Base-by-base conservation (phyloP, 306 rosid species). In the Abrus precatorius region DNA sequence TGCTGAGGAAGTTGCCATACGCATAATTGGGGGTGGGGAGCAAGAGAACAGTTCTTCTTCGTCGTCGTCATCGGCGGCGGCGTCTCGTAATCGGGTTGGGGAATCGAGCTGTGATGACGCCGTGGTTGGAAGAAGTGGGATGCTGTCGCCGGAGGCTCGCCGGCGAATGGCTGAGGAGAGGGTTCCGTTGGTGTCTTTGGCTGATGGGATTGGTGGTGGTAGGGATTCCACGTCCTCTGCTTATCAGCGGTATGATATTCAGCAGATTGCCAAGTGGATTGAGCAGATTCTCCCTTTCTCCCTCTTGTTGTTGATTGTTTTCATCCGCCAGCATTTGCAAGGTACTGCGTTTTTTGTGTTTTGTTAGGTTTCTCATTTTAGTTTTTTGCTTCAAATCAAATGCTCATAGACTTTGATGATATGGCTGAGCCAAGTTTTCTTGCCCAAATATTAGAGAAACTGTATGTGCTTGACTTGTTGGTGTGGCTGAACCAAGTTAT, bases 241-340 rank as follows among this genome's bases (percentile, higher is more conserved):
- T 2, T 33, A 72, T n/a, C 53, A 53, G 79, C 84, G 92, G 82
- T 80, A 89, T 50, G 95, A 95, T 81, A 76, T 91, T 82, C 99
- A 91, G 81, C 93, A 82, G 81, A 72, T 89, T 65, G 98, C 93
- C 0, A 88, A 88, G 76, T 89, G 97, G 89, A 79, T 89, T 77
- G 97, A 95, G 83, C 94, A 91, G 82, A 76, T 95, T 84, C 96
- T 95, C 64, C 99, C 98, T 20, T 95, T 91, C 71, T 89, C 91
- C 33, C 72, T 95, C 63, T 87, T 95, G 74, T 65, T 95, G 83
- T 76, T 93, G 75, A 77, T 90, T 10, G 96, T 93, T 55, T 93
- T 95, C 89, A 90, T 93, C 74, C 97, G 97, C 40, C 94, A 91
- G 86, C 97, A 95, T 82, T 89, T 93, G 84, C 91, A 88, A 90